phyloP scores from a whole-genome alignment of 140 eudicot genomes.

The Erigeron philadelphicus region DNA sequence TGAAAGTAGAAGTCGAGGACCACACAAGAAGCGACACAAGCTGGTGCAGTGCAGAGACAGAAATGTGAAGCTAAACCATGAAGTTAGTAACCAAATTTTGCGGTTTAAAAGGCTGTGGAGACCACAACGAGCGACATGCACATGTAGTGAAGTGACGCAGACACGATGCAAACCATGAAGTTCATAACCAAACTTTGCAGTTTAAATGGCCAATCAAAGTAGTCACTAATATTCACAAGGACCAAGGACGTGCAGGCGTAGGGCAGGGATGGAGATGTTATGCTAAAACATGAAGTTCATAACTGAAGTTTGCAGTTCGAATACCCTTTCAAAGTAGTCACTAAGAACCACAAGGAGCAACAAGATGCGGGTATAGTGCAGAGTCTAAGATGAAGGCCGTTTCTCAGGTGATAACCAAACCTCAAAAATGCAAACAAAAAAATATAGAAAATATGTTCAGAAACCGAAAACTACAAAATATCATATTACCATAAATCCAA shows the following conservation, averaged over 20 bases:
- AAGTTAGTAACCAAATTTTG: conserved; percentile 16
- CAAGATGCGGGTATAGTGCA: conserved; percentile 29
- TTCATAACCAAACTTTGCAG: conserved; percentile 9
- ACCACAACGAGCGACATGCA: conserved; percentile 6
- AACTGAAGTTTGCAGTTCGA: conserved; percentile 29
- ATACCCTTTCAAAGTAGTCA: conserved; percentile 26
- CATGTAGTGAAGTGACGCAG: conserved; percentile 14
- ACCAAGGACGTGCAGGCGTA: conserved; percentile 22
- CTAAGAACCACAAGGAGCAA: conserved; percentile 33
- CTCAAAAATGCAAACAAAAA: conserved; percentile 45
- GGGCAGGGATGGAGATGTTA: conserved; percentile 28
- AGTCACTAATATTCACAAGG: conserved; percentile 20
- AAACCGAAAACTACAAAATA: conserved; percentile 12
- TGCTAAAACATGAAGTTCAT: conserved; percentile 15
- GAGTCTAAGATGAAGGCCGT: conserved; percentile 39
- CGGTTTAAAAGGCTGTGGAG: background rate
- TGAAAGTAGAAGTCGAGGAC: background rate
- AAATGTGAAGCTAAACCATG: background rate
- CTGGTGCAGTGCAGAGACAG: background rate
- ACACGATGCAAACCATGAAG: background rate
- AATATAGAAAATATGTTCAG: conserved; percentile 28
- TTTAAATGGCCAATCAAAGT: background rate
- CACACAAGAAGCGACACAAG: background rate
- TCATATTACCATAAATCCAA: background rate
- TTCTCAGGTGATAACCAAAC: conserved; percentile 42